Evolutionary conservation across 306 rosid species (phyloP).

Genomic region (Gleditsia sinensis): DNA sequence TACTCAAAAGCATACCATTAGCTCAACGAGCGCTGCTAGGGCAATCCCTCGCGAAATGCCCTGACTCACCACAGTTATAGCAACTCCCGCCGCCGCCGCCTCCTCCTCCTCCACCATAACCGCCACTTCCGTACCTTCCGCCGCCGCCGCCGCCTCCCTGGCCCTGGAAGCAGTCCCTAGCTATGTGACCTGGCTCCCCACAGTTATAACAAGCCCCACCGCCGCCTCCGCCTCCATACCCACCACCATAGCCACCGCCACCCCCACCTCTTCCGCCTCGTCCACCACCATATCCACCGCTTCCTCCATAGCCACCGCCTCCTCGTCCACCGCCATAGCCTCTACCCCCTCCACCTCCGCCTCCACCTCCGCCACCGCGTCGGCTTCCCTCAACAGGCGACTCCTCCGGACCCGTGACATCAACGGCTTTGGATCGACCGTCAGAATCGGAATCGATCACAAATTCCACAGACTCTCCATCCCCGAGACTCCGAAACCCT

Average conservation of each 20-base stretch:
- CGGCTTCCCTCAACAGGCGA: slow-evolving; percentile 64
- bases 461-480: slow-evolving; percentile 80
- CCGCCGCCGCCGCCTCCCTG: slow-evolving; percentile 38
- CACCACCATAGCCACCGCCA: slow-evolving; percentile 10
- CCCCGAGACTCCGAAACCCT: slow-evolving; percentile 80
- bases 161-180: slow-evolving; percentile 41
- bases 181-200: slow-evolving; percentile 44
- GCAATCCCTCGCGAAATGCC: slow-evolving; percentile 49
- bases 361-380: slow-evolving; percentile 45
- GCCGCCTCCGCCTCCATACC: slow-evolving; percentile 35
- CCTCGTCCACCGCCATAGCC: slow-evolving; percentile 10
- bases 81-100: slow-evolving; percentile 53
- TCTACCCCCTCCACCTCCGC: not conserved
- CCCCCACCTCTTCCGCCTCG: slow-evolving; percentile 34
- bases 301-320: slow-evolving; percentile 29
- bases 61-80: slow-evolving; percentile 45
- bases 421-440: slow-evolving; percentile 86
- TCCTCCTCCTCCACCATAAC: slow-evolving; percentile 28
- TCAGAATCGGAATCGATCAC: slow-evolving; percentile 54
- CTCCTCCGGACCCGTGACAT: slow-evolving; percentile 75
- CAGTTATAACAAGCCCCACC: slow-evolving; percentile 48
- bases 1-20: not conserved
- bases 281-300: slow-evolving; percentile 13
- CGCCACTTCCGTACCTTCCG: not conserved
- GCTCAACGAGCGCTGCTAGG: slow-evolving; percentile 30